These are phyloP conservation scores for Astrephomene gubernaculifera DNA, from an alignment of 139 green algal genomes.

Conservation along the genomic window DNA sequence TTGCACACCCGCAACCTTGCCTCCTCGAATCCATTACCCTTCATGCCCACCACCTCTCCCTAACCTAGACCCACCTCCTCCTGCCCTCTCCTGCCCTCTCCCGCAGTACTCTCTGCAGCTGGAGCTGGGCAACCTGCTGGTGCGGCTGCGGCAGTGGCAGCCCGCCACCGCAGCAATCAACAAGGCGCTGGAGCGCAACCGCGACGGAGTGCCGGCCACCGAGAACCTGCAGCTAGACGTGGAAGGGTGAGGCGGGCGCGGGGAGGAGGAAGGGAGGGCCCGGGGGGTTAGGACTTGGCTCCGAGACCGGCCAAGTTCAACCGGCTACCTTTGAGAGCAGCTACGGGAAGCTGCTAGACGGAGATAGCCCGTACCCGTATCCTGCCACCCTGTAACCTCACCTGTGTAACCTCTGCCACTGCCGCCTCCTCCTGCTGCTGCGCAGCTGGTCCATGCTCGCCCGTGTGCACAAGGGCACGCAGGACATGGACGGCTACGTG, in stretches of 20 bases:
- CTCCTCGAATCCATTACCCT: too few species aligned
- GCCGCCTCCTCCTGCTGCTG: not conserved
- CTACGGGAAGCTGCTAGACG: too few species aligned
- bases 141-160: slow-evolving; percentile 68
- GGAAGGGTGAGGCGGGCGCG: slow-evolving; percentile 56
- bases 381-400: not conserved
- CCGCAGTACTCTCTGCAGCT: slow-evolving; percentile 63
- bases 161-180: slow-evolving; percentile 59
- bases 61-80: not conserved
- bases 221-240: slow-evolving; percentile 68
- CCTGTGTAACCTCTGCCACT: too few species aligned
- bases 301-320: too few species aligned
- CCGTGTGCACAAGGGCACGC: slow-evolving; percentile 54
- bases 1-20: too few species aligned
- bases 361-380: not conserved
- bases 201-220: slow-evolving; percentile 36
- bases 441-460: slow-evolving; percentile 58
- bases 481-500: slow-evolving; percentile 60
- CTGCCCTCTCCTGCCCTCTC: not conserved
- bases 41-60: not conserved
- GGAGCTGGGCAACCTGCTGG: slow-evolving; percentile 76
- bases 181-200: slow-evolving; percentile 55
- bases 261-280: not conserved
- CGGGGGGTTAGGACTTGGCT: too few species aligned
- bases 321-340: too few species aligned